Evolutionary conservation across 2,329 filamentous ascomycete genomes (phyloP).

Genomic region (Nigrospora osmanthi): DNA sequence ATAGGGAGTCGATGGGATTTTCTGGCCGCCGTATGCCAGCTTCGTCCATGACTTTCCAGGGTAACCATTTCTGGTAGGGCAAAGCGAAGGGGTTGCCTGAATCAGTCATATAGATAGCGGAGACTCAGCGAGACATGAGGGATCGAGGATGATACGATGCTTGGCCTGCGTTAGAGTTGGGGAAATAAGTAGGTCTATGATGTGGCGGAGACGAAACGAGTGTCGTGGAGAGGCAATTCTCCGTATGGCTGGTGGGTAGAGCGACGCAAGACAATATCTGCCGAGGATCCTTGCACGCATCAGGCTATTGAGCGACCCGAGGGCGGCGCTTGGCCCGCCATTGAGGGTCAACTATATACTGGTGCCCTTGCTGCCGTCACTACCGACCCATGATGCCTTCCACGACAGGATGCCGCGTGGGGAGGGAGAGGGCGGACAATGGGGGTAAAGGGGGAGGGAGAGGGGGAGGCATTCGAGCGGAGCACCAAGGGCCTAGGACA

Average conservation of each 20-base stretch:
- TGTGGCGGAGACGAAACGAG: constrained; percentile 11
- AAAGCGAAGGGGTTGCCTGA: not conserved
- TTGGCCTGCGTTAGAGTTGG: not conserved
- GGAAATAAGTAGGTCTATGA: constrained; percentile 4
- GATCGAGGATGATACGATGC: too few species aligned
- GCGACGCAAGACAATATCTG: constrained; percentile 8
- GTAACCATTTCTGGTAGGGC: not conserved
- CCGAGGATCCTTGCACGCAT: constrained; percentile 6
- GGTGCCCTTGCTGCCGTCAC: constrained; percentile 7
- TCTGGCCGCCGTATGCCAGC: too few species aligned
- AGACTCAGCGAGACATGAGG: constrained; percentile 1
- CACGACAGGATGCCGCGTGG: constrained; percentile 11
- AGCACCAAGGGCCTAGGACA: not conserved
- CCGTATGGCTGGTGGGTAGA: constrained; percentile 6
- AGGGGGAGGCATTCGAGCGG: constrained; percentile 8
- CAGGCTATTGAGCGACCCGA: constrained; percentile 8
- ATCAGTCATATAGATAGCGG: constrained; percentile 1
- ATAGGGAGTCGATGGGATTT: too few species aligned
- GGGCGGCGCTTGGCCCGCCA: constrained; percentile 12
- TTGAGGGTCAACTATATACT: constrained; percentile 13
- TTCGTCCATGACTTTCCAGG: too few species aligned
- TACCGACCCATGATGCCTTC: constrained; percentile 12
- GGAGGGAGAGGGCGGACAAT: constrained; percentile 3
- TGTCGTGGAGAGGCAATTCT: constrained; percentile 9
- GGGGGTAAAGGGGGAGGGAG: not conserved